phyloP scores from a whole-genome alignment of 2,329 filamentous ascomycete genomes.

The Xylaria arbuscula region DNA sequence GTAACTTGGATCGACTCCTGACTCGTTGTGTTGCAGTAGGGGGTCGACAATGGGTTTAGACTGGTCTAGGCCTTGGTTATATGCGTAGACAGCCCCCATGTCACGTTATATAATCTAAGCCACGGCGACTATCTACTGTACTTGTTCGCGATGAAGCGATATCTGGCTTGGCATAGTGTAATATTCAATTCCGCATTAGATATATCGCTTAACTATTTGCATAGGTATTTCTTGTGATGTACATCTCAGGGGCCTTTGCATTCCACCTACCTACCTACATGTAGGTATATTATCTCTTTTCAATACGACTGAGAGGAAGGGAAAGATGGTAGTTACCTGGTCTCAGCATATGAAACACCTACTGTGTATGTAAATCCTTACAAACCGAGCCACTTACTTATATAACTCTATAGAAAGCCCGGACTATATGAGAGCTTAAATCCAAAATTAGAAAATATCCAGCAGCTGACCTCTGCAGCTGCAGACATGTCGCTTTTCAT shows the following conservation, averaged over 20 bases:
- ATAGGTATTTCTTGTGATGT: too few relatives aligned
- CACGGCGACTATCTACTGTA: not conserved
- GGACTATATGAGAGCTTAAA: not conserved
- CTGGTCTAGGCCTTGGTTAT: slow-evolving; percentile 10
- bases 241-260: too few relatives aligned
- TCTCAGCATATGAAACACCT: too few relatives aligned
- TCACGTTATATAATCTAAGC: too few relatives aligned
- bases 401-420: not conserved
- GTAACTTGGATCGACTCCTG: not conserved
- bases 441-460: not conserved
- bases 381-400: not conserved
- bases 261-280: too few relatives aligned
- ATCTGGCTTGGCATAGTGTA: not conserved
- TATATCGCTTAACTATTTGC: not conserved
- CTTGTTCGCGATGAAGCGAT: not conserved
- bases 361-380: too few relatives aligned
- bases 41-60: slow-evolving; percentile 1
- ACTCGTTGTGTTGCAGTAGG: not conserved
- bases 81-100: too few relatives aligned
- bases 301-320: too few relatives aligned
- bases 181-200: not conserved
- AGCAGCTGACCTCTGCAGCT: not conserved
- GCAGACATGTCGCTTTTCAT: not conserved
- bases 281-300: too few relatives aligned
- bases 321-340: too few relatives aligned